Evolutionary conservation across 495 filamentous ascomycete genomes (phyloP), one percentile per base, ranked within the genome.

Genomic region (Neurospora sp.): DNA sequence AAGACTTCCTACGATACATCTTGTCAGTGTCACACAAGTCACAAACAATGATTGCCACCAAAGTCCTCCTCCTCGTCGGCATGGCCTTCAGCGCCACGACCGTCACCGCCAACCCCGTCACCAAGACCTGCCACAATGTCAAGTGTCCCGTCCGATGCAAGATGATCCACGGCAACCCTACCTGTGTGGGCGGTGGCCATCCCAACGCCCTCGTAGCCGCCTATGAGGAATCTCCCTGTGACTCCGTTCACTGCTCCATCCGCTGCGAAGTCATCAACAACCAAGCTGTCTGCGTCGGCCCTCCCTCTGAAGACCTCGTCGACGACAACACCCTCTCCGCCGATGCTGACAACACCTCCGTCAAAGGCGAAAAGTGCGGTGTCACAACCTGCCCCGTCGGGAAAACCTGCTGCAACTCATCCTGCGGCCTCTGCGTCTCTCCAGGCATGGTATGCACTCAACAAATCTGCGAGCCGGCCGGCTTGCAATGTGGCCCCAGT

Each of bases 1-100:
- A 37, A 65, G 2, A 7, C 12, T 65, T 65, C 53, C 14, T 65
- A 16, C 53, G 27, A 61, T 53, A 59, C 48, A 16, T 65, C 53
- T 35, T 27, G 53, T 35, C 27, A 65, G 27, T 10, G 14, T 35
- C 27, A 65, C 27, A 59, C 48, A 27, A 14, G 48, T 27, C 48
- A 59, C 48, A 27, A 53, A 35, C 53, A 8, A 61, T 65, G 53
- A 65, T 70, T 42, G 70, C 61, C 70, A 41, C 40, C 35, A 69
- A 46, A 41, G 39, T 68, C 16, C 39, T 78, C 27, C 31, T 76
- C 18, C 40, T 76, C 16, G 31, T 73, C 69, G 59, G 44, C 40
- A 35, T 76, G 70, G 46, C 68, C 53, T 70, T 70, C 61, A 14
- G 39, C 41, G 74, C 70, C 71, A 79, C 70, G 46, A 76, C 76